Conservation (phyloP, 805 yeast genomes). For the Lipomyces orientalis region DNA sequence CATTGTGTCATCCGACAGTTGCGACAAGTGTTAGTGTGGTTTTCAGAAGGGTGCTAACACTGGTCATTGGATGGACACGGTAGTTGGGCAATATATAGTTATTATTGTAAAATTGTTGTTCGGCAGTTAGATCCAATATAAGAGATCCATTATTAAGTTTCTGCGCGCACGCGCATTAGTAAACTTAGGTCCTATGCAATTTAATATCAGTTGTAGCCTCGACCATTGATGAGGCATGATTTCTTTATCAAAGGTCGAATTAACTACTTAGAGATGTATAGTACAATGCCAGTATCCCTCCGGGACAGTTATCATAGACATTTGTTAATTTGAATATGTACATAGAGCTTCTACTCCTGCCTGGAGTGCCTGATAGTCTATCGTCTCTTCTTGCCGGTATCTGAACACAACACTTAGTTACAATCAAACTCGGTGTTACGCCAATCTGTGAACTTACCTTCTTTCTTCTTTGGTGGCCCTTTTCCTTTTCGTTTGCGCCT, state of each 20-base stretch:
- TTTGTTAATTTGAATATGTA: not conserved
- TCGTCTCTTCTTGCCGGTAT: not conserved
- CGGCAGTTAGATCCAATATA: not conserved
- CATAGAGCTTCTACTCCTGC: not conserved
- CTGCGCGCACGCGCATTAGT: not conserved
- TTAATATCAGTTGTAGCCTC: not conserved
- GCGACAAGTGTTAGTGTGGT: not conserved
- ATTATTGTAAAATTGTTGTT: not conserved
- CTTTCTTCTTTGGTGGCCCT: slow-evolving; percentile 41
- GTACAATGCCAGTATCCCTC: not conserved
- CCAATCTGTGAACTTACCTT: slow-evolving; percentile 14
- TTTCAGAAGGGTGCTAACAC: not conserved
- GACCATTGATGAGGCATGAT: not conserved
- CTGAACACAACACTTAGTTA: not conserved
- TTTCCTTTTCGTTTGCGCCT: slow-evolving; percentile 39
- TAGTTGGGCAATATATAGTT: not conserved
- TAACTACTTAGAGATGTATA: not conserved
- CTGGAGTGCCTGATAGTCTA: not conserved
- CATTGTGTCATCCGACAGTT: not conserved
- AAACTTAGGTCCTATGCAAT: not conserved
- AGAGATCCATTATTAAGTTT: not conserved
- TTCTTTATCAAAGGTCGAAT: not conserved
- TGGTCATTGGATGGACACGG: not conserved
- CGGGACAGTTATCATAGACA: not conserved
- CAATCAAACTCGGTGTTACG: not conserved